Evolutionary conservation across 2,329 filamentous ascomycete genomes (phyloP).

Genomic region (Xylariaceae sp.): DNA sequence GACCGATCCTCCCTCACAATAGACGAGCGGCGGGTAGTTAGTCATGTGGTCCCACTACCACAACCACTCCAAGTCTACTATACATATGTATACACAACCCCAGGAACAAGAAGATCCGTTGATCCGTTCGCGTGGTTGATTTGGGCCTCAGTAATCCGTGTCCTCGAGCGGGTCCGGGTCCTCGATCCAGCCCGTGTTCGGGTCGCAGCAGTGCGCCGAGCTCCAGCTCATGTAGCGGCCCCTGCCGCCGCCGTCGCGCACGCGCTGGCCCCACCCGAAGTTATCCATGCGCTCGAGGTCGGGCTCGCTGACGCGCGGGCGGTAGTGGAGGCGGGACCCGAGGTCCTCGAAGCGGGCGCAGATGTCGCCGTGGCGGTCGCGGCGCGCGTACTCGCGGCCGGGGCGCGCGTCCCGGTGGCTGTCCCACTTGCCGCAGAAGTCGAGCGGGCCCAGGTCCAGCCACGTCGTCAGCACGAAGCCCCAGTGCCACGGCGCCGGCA

Average conservation of each 20-base stretch:
- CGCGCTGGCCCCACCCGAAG: constrained; percentile 23
- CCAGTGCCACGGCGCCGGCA: constrained; percentile 30
- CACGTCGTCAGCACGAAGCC: constrained; percentile 30
- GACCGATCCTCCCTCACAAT: no score
- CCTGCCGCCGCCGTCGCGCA: constrained; percentile 2
- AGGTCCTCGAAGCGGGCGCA: constrained; percentile 27
- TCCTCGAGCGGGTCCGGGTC: constrained; percentile 30
- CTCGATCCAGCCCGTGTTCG: constrained; percentile 23
- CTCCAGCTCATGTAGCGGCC: constrained; percentile 24
- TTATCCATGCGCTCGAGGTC: constrained; percentile 25
- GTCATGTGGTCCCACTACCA: no score
- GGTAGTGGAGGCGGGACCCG: constrained; percentile 6
- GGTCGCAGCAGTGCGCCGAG: constrained; percentile 23
- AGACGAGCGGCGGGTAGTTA: no score
- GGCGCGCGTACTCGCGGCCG: constrained; percentile 9
- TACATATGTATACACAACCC: no score
- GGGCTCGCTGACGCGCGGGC: constrained; percentile 15
- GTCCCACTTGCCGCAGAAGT: constrained; percentile 30
- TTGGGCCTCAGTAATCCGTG: constrained; percentile 17
- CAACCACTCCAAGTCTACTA: no score
- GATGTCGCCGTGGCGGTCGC: constrained; percentile 14
- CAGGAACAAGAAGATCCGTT: no score
- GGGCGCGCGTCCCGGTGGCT: constrained; percentile 26
- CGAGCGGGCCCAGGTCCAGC: constrained; percentile 27
- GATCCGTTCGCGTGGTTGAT: neutral